Percentiles rank a stretch among this genome's conserved stretches.
phyloP scores from a whole-genome alignment of 306 rosid species.

The Cucumis sativus region Cucumber_9930_V3 NC_026658.2:24568001-24568500 shows the following conservation, averaged over 20 bases:
- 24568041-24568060: no score
- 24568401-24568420: slow-evolving; percentile 83
- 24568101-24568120: slow-evolving; percentile 67
- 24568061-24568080: background rate
- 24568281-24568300: slow-evolving; percentile 48
- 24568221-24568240: no score
- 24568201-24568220: no score
- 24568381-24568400: slow-evolving; percentile 70
- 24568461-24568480: slow-evolving; percentile 91
- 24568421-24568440: slow-evolving; percentile 84
- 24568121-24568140: slow-evolving; percentile 71
- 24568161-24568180: slow-evolving; percentile 71
- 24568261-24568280: slow-evolving; percentile 45
- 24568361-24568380: slow-evolving; percentile 91
- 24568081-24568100: slow-evolving; percentile 57
- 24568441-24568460: slow-evolving; percentile 67
- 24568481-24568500: slow-evolving; percentile 80
- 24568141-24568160: slow-evolving; percentile 82
- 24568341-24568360: slow-evolving; percentile 76
- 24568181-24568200: no score
- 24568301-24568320: slow-evolving; percentile 45
- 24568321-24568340: slow-evolving; percentile 57
- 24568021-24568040: background rate
- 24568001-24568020: slow-evolving; percentile 31
- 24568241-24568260: background rate